phyloP scores from a whole-genome alignment of 78 protist species.

The Dictyostelium capitatum region DNA sequence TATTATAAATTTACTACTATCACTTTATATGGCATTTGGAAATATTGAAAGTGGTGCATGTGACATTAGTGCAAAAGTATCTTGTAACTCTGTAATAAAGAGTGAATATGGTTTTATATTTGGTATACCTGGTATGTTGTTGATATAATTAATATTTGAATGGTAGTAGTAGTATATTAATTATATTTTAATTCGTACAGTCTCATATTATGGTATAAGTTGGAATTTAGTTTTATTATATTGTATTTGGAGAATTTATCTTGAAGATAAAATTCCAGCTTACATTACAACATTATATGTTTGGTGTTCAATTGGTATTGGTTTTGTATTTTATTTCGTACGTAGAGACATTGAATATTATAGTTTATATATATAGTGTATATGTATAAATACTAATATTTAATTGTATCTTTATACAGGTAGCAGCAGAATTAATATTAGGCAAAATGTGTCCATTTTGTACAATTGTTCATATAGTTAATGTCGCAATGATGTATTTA shows the following conservation, averaged over 20 bases:
- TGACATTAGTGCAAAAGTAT: slow-evolving; percentile 32
- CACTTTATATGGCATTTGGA: slow-evolving; percentile 66
- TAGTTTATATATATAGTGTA: background rate
- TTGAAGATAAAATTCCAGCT: slow-evolving; percentile 30
- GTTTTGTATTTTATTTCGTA: slow-evolving; percentile 76
- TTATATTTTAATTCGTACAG: background rate
- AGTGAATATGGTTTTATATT: slow-evolving; percentile 46
- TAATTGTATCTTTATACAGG: background rate
- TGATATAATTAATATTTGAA: too few species aligned
- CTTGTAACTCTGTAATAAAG: slow-evolving; percentile 38
- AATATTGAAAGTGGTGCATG: slow-evolving; percentile 65
- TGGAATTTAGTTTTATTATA: slow-evolving; percentile 50
- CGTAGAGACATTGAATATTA: background rate
- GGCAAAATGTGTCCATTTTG: slow-evolving; percentile 77
- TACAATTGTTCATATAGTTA: slow-evolving; percentile 66
- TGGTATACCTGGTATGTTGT: slow-evolving; percentile 1
- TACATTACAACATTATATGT: slow-evolving; percentile 31
- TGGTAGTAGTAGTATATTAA: too few species aligned
- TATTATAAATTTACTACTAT: slow-evolving; percentile 14
- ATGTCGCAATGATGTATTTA: slow-evolving; percentile 44
- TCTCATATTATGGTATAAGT: slow-evolving; percentile 56
- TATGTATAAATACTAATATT: background rate
- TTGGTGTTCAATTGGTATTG: slow-evolving; percentile 72
- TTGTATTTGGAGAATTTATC: slow-evolving; percentile 7
- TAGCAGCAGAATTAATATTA: slow-evolving; percentile 66